These are phyloP conservation scores for Balakata baccata DNA, from an alignment of 345 rosid species.

Conservation along the genomic window DNA sequence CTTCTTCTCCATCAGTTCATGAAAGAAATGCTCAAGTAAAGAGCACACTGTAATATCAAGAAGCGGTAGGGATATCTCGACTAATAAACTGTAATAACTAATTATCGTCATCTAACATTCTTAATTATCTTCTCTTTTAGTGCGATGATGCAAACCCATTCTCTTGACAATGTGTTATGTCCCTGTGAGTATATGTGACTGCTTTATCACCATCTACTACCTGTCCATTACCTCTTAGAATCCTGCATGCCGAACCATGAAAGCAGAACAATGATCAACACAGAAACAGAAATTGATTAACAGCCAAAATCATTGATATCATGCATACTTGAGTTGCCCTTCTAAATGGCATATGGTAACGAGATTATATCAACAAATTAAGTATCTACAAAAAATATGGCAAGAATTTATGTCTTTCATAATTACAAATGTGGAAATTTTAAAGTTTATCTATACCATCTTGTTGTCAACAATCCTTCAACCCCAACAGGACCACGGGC, in stretches of 20 bases:
- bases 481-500: slow-evolving; percentile 99
- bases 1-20: not conserved
- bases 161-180: slow-evolving; percentile 28
- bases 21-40: not conserved
- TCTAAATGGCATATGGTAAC: no score
- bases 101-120: not conserved
- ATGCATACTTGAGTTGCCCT: no score
- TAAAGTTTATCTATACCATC: slow-evolving; percentile 56
- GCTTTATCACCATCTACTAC: slow-evolving; percentile 90
- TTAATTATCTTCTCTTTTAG: not conserved
- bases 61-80: not conserved
- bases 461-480: slow-evolving; percentile 88
- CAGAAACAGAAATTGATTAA: not conserved
- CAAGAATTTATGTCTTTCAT: not conserved
- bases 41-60: not conserved
- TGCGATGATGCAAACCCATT: not conserved
- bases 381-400: no score
- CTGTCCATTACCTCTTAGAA: slow-evolving; percentile 87
- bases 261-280: not conserved
- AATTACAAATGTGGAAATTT: not conserved
- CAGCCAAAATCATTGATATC: not conserved
- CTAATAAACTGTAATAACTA: not conserved
- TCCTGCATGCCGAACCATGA: slow-evolving; percentile 48
- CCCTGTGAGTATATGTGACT: slow-evolving; percentile 66
- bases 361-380: no score